A percentile compares a stretch with the other conserved stretches of the same genome.
phyloP scores from a whole-genome alignment of 768 basidiomycete species.

The Auricularia sp. region DNA sequence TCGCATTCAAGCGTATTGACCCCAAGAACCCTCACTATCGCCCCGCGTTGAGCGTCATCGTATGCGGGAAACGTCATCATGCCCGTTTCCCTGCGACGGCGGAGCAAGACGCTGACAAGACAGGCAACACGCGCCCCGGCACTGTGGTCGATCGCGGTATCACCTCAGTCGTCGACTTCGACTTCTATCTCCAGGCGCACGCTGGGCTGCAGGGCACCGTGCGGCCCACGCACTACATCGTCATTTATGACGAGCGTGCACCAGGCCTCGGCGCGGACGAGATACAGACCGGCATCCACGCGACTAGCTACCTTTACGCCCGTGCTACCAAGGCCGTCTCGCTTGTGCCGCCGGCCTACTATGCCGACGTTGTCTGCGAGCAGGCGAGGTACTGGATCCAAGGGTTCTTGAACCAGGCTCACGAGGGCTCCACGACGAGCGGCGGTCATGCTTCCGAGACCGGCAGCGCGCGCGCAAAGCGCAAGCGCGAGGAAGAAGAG shows the following conservation, averaged over 20 bases:
- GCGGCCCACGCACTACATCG: slow-evolving; percentile 51
- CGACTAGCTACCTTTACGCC: slow-evolving; percentile 64
- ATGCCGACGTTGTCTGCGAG: slow-evolving; percentile 67
- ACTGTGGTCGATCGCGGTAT: slow-evolving; percentile 75
- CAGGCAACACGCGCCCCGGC: slow-evolving; percentile 71
- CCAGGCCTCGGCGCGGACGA: slow-evolving; percentile 48
- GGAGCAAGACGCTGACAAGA: slow-evolving; percentile 40
- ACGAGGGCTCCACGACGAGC: slow-evolving; percentile 29
- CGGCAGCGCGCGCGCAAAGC: neutral
- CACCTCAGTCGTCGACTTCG: slow-evolving; percentile 49
- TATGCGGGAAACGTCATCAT: slow-evolving; percentile 71
- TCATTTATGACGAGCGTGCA: slow-evolving; percentile 66
- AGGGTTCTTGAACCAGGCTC: slow-evolving; percentile 43
- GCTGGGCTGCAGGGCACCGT: slow-evolving; percentile 63
- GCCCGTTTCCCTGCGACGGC: slow-evolving; percentile 52
- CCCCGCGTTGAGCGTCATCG: slow-evolving; percentile 59
- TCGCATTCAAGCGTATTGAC: slow-evolving; percentile 49
- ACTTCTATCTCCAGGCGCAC: slow-evolving; percentile 56
- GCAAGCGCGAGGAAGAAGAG: slow-evolving; percentile 19
- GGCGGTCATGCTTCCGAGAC: slow-evolving; percentile 4
- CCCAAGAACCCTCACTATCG: slow-evolving; percentile 38
- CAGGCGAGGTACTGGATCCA: slow-evolving; percentile 68
- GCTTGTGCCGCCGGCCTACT: slow-evolving; percentile 53
- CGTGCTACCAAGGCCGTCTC: slow-evolving; percentile 65
- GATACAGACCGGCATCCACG: slow-evolving; percentile 63